These are phyloP conservation scores for Kodamaea leandrae DNA, from an alignment of 805 yeast species.

Conservation along the genomic window DNA sequence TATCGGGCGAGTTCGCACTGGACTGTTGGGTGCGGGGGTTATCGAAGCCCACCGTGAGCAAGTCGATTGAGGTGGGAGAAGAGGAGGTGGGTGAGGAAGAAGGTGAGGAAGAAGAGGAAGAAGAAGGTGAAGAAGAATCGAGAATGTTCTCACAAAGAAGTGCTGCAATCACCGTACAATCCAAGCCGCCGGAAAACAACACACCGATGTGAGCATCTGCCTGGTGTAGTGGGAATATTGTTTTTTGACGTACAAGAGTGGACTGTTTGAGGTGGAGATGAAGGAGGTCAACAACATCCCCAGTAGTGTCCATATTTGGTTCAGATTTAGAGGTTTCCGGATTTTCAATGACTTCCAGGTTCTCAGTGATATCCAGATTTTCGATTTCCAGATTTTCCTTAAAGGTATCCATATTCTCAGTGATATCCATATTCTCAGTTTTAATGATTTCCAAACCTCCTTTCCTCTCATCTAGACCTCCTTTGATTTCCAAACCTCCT, in stretches of 20 bases:
- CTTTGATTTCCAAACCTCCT: background rate
- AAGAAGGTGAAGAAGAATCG: slow-evolving; percentile 5
- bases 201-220: slow-evolving; percentile 47
- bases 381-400: too few species aligned
- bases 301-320: background rate
- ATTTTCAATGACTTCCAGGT: too few species aligned
- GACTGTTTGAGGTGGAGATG: slow-evolving; percentile 22
- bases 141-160: slow-evolving; percentile 32
- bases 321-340: background rate
- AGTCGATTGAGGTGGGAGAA: slow-evolving; percentile 49
- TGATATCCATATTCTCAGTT: too few species aligned
- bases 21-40: slow-evolving; percentile 70
- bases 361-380: too few species aligned
- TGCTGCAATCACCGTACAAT: slow-evolving; percentile 79
- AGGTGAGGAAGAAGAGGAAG: too few species aligned
- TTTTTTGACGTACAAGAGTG: slow-evolving; percentile 49
- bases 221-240: slow-evolving; percentile 56
- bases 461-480: too few species aligned
- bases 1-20: slow-evolving; percentile 79
- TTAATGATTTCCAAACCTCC: too few species aligned
- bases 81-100: too few species aligned
- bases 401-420: too few species aligned
- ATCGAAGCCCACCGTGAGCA: slow-evolving; percentile 90
- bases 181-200: slow-evolving; percentile 92
- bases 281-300: too few species aligned